Conservation (phyloP, 495 filamentous ascomycete genomes). For the Xylaria castorea region DNA sequence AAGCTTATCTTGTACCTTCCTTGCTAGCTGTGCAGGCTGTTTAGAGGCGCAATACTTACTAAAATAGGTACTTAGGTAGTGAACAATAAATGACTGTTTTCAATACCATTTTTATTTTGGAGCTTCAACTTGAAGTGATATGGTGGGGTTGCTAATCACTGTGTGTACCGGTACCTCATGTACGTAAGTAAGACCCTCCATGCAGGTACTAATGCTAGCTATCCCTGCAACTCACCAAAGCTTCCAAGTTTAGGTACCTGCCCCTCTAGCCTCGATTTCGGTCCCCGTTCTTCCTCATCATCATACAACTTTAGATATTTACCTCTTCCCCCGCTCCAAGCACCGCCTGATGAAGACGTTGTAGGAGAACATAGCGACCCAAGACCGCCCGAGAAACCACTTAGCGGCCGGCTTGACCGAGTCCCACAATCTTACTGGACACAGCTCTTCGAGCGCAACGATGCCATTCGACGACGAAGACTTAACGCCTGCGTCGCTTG, state of each 20-base stretch:
- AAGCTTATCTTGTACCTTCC: too few species aligned
- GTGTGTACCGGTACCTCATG: not conserved
- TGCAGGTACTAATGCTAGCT: not conserved
- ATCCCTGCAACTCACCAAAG: not conserved
- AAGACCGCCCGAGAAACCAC: not conserved
- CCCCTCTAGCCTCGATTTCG: not conserved
- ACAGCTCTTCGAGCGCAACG: not conserved
- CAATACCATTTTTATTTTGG: not conserved
- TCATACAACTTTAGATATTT: not conserved
- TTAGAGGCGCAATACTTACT: too few species aligned
- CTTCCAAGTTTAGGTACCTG: not conserved
- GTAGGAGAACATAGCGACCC: not conserved
- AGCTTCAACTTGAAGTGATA: not conserved
- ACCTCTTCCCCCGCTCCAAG: not conserved
- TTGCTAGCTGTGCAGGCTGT: too few species aligned
- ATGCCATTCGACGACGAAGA: constrained; percentile 52
- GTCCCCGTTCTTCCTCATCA: not conserved
- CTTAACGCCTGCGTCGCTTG: constrained; percentile 35
- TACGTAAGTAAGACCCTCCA: not conserved
- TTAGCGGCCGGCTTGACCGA: not conserved
- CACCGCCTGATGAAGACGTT: not conserved
- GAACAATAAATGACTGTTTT: not conserved
- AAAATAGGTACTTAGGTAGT: too few species aligned
- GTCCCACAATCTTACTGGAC: not conserved
- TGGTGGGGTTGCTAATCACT: not conserved